Base-by-base conservation (phyloP, 257 asterid genomes). In the Verbascum thapsus region DNA sequence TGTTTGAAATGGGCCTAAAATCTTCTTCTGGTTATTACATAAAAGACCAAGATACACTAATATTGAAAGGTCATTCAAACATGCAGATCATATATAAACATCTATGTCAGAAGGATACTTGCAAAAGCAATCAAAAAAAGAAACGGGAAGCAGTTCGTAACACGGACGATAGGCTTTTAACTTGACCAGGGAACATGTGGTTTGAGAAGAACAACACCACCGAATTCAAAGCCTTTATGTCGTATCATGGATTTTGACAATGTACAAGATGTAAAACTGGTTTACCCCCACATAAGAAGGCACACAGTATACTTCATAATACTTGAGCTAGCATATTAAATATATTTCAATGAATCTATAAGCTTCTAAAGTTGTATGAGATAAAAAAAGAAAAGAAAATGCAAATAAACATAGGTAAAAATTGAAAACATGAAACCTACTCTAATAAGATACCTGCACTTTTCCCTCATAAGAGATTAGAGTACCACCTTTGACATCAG, bases 401-500 rank as follows among this genome's bases (percentile, higher is more conserved):
- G n/a, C 18, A 8, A n/a, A 43, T 1, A 40, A 26, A 26, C 3
- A 26, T 26, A 20, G 9, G 10, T 12, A 6, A 3, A 54, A 26
- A 16, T 10, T 17, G 6, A 40, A 70, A 10, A 10, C 22, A 60
- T 47, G 1, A 18, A 67, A 64, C 53, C 34, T 34, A 38, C 50
- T 62, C 48, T 16, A 17, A 49, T 44, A 35, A 64, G 52, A 8
- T 74, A 90, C 97, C 95, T 90, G 98, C 52, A 90, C 96, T 90
- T 85, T 94, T 45, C 95, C 98, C 23, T 94, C 98, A 52, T 87
- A 94, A 40, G 92, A 82, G 77, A 94, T 94, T 50, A 94, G 80
- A 34, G 99, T 94, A 71, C 99, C 99, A 70, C 99, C 99, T 83
- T 94, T 94, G 47, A 94, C 99, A 52, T 90, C 99, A 68, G 99